phyloP scores from a whole-genome alignment of 192 early-diverging fungal genomes.

The Coemansia guatemalensis region DNA sequence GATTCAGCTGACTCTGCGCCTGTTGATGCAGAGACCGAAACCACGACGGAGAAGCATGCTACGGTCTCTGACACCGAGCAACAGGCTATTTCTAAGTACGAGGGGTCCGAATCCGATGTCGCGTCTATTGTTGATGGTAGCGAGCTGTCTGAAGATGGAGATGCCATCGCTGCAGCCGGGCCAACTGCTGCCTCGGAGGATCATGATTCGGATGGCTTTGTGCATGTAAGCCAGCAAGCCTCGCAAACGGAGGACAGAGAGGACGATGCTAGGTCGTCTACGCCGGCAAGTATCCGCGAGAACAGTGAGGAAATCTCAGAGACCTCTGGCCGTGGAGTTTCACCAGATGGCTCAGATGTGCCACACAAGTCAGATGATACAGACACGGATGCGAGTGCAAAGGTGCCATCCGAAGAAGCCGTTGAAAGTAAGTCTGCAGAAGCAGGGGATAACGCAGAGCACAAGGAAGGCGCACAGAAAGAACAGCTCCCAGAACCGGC shows the following conservation, averaged over 20 bases:
- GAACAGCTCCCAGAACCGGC: too few species aligned
- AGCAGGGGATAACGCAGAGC: too few species aligned
- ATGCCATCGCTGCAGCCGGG: background rate
- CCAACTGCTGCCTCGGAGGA: background rate
- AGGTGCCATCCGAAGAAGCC: background rate
- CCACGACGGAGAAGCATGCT: background rate
- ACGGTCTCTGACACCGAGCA: background rate
- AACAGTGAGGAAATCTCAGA: background rate
- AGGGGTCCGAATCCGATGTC: background rate
- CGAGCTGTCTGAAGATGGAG: constrained; percentile 2
- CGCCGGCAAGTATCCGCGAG: background rate
- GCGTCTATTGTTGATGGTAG: background rate
- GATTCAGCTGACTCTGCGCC: too few species aligned
- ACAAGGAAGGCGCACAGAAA: too few species aligned
- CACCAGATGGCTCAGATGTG: background rate
- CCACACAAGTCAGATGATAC: background rate
- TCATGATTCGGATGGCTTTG: constrained; percentile 45
- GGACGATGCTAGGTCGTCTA: background rate
- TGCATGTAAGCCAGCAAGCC: constrained; percentile 39
- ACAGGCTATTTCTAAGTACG: background rate
- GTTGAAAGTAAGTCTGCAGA: too few species aligned
- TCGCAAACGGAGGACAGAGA: constrained; percentile 21
- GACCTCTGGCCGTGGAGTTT: background rate
- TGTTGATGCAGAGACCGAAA: too few species aligned
- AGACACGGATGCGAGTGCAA: background rate